Evolutionary conservation across 116 monocot species (phyloP).

Genomic region (Trichopus zeylanicus): DNA sequence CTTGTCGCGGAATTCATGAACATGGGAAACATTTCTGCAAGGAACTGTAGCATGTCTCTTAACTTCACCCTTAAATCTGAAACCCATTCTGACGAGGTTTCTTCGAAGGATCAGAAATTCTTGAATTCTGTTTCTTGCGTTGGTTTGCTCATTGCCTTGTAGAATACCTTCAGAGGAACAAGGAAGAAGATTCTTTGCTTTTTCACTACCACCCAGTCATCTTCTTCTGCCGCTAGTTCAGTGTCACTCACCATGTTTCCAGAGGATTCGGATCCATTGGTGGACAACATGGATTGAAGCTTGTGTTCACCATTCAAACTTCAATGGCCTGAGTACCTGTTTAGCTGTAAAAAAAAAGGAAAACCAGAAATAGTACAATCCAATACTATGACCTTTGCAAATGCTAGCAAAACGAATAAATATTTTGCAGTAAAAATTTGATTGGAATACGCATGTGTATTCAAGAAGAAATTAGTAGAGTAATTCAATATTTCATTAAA

Average conservation of each 20-base stretch:
- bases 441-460: too few species aligned
- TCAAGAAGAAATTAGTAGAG: too few species aligned
- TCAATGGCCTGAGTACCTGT: neutral
- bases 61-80: neutral
- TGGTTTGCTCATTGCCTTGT: neutral
- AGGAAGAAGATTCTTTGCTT: conserved; percentile 60
- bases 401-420: too few species aligned
- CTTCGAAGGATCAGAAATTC: neutral
- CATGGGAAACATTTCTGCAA: neutral
- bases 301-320: neutral
- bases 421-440: too few species aligned
- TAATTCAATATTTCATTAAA: too few species aligned
- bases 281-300: neutral
- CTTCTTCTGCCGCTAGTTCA: conserved; percentile 22
- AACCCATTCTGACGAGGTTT: neutral
- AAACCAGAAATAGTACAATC: neutral
- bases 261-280: neutral
- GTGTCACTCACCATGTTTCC: conserved; percentile 1
- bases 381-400: neutral
- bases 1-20: neutral
- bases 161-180: conserved; percentile 28
- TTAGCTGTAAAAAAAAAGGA: neutral
- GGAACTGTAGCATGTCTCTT: neutral
- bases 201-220: conserved; percentile 74
- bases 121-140: neutral